Base-by-base conservation (phyloP, 495 filamentous ascomycete genomes). In the Aspergillus sparsus region DNA sequence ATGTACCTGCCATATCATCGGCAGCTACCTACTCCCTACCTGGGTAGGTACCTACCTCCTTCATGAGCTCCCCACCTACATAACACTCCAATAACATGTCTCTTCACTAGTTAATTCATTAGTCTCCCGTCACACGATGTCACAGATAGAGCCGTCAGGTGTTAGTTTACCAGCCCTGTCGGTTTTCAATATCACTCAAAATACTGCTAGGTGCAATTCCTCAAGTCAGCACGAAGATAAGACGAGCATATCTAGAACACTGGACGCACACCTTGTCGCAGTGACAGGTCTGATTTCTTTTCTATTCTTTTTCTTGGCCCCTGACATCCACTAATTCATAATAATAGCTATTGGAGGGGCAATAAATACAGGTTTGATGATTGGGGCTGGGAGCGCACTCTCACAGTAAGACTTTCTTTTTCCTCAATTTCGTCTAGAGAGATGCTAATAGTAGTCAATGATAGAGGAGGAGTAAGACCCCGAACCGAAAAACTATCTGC, bases 341-440 rank as follows among this genome's bases (percentile, higher is more conserved):
- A 27, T 12, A 1, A 10, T 21, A 80, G 91, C 90, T 5, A 91
- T 95, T 64, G 90, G 91, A 32, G 89, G 89, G 49, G 90, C 91
- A 10, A 89, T 95, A 62, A 90, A 89, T 61, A 91, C 89, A 35
- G 88, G 85, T 21, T 68, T 86, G 65, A 83, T 85, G 68, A 81
- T 86, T 53, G 82, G 77, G 36, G 88, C 85, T 49, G 86, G 86
- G 34, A 75, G 80, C 62, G 83, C 84, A 15, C 82, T 90, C 32
- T 81, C 85, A 33, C 74, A 79, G 68, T 86, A 82, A 61, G 88
- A 42, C 11, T 16, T 35, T 41, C 16, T 5, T 8, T 34, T 11
- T 27, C 15, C 34, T 15, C 51, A 7, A 12, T 2, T 10, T 15
- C 31, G 10, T 2, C 18, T 35, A 11, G 5, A 4, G n/a, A 27